phyloP scores from a whole-genome alignment of 805 yeast genomes.

The Cyberlindnera xylosilytica region DNA sequence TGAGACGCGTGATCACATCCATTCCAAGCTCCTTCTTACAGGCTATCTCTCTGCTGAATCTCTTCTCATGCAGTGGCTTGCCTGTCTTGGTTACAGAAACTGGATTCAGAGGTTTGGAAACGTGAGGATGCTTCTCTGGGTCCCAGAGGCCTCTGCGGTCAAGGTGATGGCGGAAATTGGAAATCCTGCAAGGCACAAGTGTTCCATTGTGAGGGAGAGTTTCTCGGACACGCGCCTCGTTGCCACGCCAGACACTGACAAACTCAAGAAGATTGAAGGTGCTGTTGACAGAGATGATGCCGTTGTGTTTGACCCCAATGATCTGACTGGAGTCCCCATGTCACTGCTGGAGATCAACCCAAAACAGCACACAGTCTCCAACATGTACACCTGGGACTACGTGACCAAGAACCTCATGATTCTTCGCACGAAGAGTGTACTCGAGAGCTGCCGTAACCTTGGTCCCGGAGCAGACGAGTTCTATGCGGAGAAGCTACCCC shows the following conservation, averaged over 20 bases:
- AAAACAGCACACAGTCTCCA: constrained; percentile 36
- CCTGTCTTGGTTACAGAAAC: constrained; percentile 62
- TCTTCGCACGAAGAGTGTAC: constrained; percentile 41
- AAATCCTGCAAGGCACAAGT: constrained; percentile 51
- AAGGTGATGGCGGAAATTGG: constrained; percentile 60
- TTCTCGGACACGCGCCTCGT: constrained; percentile 56
- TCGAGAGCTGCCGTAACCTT: constrained; percentile 46
- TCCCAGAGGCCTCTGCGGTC: constrained; percentile 55
- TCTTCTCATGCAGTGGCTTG: constrained; percentile 69
- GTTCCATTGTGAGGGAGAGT: constrained; percentile 62
- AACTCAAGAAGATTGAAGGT: constrained; percentile 6
- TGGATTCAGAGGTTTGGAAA: constrained; percentile 76
- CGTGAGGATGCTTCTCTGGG: constrained; percentile 71
- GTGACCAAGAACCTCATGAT: constrained; percentile 61
- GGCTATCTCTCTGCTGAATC: constrained; percentile 67
- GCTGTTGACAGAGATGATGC: constrained; percentile 14
- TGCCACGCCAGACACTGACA: constrained; percentile 40
- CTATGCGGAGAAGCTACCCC: constrained; percentile 33
- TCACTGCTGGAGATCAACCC: constrained; percentile 57
- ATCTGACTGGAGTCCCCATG: constrained; percentile 27
- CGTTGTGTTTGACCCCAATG: constrained; percentile 28
- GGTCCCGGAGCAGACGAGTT: constrained; percentile 82
- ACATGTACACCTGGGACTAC: constrained; percentile 61
- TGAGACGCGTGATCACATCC: constrained; percentile 38
- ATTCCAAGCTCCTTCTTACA: constrained; percentile 52